These are phyloP conservation scores for Dendryphion nanum DNA, from an alignment of 2,329 filamentous ascomycete species.

Conservation along the genomic window DNA sequence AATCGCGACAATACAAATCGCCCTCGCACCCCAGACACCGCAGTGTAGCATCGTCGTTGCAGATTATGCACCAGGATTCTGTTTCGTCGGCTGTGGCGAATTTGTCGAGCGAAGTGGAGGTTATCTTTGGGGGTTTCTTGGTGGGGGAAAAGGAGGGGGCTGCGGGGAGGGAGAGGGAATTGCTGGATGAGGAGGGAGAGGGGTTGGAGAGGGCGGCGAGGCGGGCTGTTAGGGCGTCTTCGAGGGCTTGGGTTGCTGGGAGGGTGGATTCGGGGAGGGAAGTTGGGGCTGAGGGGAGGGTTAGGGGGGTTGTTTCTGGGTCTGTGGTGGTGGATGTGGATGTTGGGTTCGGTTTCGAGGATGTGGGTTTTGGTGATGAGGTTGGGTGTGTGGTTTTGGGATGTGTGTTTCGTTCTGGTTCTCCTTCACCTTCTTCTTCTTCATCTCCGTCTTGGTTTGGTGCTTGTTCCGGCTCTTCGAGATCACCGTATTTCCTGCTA, in stretches of 20 bases:
- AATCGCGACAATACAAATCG: conserved; percentile 72
- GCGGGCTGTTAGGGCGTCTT: conserved; percentile 47
- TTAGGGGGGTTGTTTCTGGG: conserved; percentile 9
- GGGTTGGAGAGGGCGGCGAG: conserved; percentile 46
- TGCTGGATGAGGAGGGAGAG: conserved; percentile 21
- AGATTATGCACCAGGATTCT: conserved; percentile 78
- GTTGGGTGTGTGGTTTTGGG: background rate
- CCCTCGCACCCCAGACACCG: conserved; percentile 69
- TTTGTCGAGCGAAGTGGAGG: conserved; percentile 34
- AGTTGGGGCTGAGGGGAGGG: conserved; percentile 47
- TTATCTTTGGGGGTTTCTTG: conserved; percentile 33
- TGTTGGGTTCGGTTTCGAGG: background rate
- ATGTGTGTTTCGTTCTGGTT: background rate
- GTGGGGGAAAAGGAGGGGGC: conserved; percentile 46
- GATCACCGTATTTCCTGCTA: conserved; percentile 36
- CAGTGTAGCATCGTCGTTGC: conserved; percentile 73
- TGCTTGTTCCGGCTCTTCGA: background rate
- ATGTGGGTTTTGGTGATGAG: background rate
- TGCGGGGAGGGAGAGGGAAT: conserved; percentile 43
- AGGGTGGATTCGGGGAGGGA: conserved; percentile 23
- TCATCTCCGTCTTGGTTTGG: conserved; percentile 6
- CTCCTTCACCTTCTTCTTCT: conserved; percentile 9
- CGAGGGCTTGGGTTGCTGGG: conserved; percentile 31
- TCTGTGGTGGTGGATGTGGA: background rate
- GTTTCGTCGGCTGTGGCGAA: conserved; percentile 65